phyloP scores from a whole-genome alignment of 2,329 filamentous ascomycete species.

The Fusarium graminum region DNA sequence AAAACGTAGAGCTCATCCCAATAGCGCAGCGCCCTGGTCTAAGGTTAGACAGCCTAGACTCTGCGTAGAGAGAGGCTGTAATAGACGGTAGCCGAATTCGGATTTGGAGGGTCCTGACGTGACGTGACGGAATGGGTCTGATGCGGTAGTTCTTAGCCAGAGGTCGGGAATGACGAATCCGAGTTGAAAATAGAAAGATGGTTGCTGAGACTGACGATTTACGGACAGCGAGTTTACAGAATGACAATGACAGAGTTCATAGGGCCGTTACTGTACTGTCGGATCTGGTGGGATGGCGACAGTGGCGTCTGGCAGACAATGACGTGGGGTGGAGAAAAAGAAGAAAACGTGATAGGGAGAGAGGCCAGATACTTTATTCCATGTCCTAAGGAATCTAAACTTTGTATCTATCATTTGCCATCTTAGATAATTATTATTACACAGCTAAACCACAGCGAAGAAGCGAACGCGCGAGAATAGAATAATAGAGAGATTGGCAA shows the following conservation, averaged over 20 bases:
- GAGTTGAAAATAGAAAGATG: background rate
- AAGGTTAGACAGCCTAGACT: background rate
- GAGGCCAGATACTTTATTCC: slow-evolving; percentile 2
- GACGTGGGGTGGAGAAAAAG: slow-evolving; percentile 41
- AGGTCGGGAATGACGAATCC: too few species aligned
- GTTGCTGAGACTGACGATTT: background rate
- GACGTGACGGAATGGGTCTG: background rate
- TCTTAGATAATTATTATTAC: slow-evolving; percentile 3
- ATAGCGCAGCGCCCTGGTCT: background rate
- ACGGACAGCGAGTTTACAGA: slow-evolving; percentile 16
- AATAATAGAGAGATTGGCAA: slow-evolving; percentile 4
- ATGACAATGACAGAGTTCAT: slow-evolving; percentile 2
- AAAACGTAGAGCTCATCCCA: slow-evolving; percentile 12
- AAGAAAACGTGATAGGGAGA: slow-evolving; percentile 13
- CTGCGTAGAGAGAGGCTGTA: slow-evolving; percentile 9
- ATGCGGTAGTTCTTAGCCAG: background rate
- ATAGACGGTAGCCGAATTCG: slow-evolving; percentile 32
- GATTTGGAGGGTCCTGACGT: slow-evolving; percentile 19
- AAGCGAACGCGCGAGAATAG: slow-evolving; percentile 1
- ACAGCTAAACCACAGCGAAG: background rate
- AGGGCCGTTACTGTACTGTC: slow-evolving; percentile 37
- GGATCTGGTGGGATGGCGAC: slow-evolving; percentile 37
- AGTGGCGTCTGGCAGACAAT: slow-evolving; percentile 45
- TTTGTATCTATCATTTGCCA: slow-evolving; percentile 2
- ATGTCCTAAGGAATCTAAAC: background rate